Evolutionary conservation across 225 moss, liverwort and hornwort species (phyloP).

Genomic region (Polytrichum formosum): DNA sequence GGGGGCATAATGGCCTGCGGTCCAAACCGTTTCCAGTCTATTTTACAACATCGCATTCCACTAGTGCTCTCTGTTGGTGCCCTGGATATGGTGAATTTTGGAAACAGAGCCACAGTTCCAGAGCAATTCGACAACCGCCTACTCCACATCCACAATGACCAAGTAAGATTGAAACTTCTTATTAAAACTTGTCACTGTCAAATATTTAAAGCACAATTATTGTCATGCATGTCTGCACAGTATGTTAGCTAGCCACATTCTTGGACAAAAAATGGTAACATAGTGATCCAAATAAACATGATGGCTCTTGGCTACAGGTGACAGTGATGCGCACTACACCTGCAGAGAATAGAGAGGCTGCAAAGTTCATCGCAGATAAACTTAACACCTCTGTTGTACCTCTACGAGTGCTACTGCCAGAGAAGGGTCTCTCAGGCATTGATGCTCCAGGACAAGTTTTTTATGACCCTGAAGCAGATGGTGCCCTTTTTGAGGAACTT

Average conservation of each 20-base stretch:
- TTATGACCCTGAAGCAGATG: conserved; percentile 66
- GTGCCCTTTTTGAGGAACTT: conserved; percentile 67
- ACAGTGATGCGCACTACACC: conserved; percentile 84
- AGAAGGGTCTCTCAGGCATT: conserved; percentile 79
- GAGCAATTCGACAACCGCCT: conserved; percentile 66
- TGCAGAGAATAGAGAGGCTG: conserved; percentile 73
- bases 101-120: conserved; percentile 66
- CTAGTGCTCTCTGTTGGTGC: conserved; percentile 88
- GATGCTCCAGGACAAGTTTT: conserved; percentile 78
- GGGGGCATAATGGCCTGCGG: conserved; percentile 92
- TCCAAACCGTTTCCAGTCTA: conserved; percentile 70
- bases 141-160: conserved; percentile 75
- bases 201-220: too few species aligned
- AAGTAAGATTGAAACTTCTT: conserved; percentile 33
- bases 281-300: too few species aligned
- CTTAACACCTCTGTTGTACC: conserved; percentile 77
- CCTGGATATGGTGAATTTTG: conserved; percentile 94
- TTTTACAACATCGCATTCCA: conserved; percentile 57
- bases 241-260: too few species aligned
- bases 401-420: conserved; percentile 77
- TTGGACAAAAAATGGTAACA: too few species aligned
- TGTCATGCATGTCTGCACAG: too few species aligned
- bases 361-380: conserved; percentile 74
- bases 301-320: conserved; percentile 37
- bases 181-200: too few species aligned